These are phyloP conservation scores for Brachypodium distachyon DNA, from an alignment of 202 grass and related monocot genomes.

Conservation along the genomic window DNA sequence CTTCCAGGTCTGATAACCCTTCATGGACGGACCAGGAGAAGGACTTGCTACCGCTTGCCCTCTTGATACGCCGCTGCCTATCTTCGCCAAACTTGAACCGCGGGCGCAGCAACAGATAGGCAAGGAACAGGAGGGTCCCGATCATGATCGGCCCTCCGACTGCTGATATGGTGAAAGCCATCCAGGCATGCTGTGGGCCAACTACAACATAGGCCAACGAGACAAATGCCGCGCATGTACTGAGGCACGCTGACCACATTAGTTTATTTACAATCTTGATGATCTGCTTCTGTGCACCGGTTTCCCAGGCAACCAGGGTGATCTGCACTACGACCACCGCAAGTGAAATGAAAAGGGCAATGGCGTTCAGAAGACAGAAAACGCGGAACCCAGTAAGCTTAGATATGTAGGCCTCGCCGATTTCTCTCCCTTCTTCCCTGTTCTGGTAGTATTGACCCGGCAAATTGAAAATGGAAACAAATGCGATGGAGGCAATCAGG, in stretches of 20 bases:
- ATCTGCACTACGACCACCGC: constrained; percentile 97
- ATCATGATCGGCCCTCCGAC: constrained; percentile 91
- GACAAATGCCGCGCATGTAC: constrained; percentile 73
- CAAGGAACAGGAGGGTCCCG: constrained; percentile 73
- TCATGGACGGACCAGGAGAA: constrained; percentile 89
- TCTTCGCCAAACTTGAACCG: constrained; percentile 73
- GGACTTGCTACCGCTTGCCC: constrained; percentile 78
- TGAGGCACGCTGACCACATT: constrained; percentile 94
- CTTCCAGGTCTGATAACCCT: constrained; percentile 70
- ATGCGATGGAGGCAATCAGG: constrained; percentile 90
- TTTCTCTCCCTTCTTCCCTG: background rate
- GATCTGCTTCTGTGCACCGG: constrained; percentile 82
- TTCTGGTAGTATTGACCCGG: constrained; percentile 67
- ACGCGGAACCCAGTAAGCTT: constrained; percentile 48
- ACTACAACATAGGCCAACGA: constrained; percentile 94
- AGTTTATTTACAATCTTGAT: constrained; percentile 97
- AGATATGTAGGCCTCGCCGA: constrained; percentile 56
- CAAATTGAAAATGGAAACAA: constrained; percentile 91
- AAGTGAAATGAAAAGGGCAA: constrained; percentile 88
- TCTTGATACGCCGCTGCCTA: constrained; percentile 73
- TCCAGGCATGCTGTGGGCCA: constrained; percentile 71
- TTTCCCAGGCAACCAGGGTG: constrained; percentile 95
- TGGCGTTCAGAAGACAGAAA: constrained; percentile 90
- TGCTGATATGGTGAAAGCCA: constrained; percentile 73
- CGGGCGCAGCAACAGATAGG: constrained; percentile 72